Evolutionary conservation across 352 stramenopile genomes (phyloP).

Genomic region (Phytophthora pinifolia): DNA sequence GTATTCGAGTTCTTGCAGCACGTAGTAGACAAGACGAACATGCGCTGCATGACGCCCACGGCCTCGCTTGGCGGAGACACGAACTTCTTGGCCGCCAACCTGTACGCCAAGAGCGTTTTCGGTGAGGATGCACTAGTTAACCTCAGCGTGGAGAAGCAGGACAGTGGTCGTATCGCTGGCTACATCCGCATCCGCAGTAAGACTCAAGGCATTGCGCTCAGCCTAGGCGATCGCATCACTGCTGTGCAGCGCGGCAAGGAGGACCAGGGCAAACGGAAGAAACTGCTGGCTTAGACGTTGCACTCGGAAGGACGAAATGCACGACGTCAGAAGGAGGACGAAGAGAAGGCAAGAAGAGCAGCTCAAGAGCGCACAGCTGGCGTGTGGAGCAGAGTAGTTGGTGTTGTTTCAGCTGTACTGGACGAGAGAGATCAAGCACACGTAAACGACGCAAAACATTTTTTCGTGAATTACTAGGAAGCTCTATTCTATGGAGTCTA

Average conservation of each 20-base stretch:
- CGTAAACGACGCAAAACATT: constrained; percentile 27
- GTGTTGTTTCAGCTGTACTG: constrained; percentile 30
- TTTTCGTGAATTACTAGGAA: constrained; percentile 27
- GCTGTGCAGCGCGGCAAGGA: constrained; percentile 92
- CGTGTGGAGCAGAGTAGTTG: constrained; percentile 16
- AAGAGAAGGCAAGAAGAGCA: constrained; percentile 8
- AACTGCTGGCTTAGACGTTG: constrained; percentile 59
- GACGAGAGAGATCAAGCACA: constrained; percentile 36
- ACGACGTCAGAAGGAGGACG: constrained; percentile 5
- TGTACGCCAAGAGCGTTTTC: constrained; percentile 93
- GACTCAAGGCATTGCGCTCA: constrained; percentile 99
- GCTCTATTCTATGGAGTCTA: constrained; percentile 28
- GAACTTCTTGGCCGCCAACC: constrained; percentile 93
- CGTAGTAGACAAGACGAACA: constrained; percentile 99
- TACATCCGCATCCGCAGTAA: constrained; percentile 99
- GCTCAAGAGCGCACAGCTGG: constrained; percentile 5
- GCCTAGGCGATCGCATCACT: constrained; percentile 98
- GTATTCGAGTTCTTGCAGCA: constrained; percentile 98
- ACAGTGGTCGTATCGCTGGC: constrained; percentile 96
- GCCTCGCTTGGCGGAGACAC: constrained; percentile 87
- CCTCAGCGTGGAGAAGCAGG: constrained; percentile 99
- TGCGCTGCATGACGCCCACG: constrained; percentile 98
- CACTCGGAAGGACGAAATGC: constrained; percentile 23
- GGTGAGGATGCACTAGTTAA: constrained; percentile 99
- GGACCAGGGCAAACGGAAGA: constrained; percentile 85